A percentile compares a stretch with the other conserved stretches of the same genome.
phyloP scores from a whole-genome alignment of 2,329 filamentous ascomycete species.

The Trichoderma sp. region DNA sequence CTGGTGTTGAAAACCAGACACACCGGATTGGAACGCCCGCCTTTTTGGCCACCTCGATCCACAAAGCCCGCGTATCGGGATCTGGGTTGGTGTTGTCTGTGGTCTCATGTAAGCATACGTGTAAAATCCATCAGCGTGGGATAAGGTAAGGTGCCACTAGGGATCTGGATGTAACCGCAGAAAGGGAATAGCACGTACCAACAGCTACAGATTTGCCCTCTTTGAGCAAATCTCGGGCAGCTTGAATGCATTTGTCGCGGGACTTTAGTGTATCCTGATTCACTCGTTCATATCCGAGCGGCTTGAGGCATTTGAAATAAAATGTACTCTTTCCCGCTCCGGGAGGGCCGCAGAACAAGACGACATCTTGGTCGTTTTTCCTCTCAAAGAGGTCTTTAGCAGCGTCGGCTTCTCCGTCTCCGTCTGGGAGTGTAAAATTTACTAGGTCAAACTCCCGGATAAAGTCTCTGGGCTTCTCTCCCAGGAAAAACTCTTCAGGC shows the following conservation, averaged over 20 bases:
- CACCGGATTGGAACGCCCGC: constrained; percentile 75
- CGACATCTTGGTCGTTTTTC: constrained; percentile 66
- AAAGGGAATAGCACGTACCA: constrained; percentile 53
- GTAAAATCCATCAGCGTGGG: not conserved
- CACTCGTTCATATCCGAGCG: constrained; percentile 76
- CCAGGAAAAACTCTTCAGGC: constrained; percentile 88
- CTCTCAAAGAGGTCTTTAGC: constrained; percentile 52
- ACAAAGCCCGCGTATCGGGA: constrained; percentile 70
- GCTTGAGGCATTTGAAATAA: constrained; percentile 74
- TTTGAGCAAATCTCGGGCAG: constrained; percentile 63
- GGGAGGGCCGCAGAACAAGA: constrained; percentile 85
- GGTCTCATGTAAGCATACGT: not conserved
- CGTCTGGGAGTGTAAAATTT: constrained; percentile 45
- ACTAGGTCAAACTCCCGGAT: constrained; percentile 68
- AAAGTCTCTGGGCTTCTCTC: constrained; percentile 64
- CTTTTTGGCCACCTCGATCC: constrained; percentile 72
- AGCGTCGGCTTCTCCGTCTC: constrained; percentile 19
- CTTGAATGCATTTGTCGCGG: constrained; percentile 67
- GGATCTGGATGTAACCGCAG: not conserved
- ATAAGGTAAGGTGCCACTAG: not conserved
- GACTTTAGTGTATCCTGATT: constrained; percentile 90
- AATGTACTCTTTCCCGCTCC: constrained; percentile 91
- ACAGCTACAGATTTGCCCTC: constrained; percentile 70
- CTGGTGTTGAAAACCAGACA: constrained; percentile 74
- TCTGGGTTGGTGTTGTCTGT: constrained; percentile 96